Conservation (phyloP, 2,329 filamentous ascomycete species). For the Ophiostoma fasciatum region DNA sequence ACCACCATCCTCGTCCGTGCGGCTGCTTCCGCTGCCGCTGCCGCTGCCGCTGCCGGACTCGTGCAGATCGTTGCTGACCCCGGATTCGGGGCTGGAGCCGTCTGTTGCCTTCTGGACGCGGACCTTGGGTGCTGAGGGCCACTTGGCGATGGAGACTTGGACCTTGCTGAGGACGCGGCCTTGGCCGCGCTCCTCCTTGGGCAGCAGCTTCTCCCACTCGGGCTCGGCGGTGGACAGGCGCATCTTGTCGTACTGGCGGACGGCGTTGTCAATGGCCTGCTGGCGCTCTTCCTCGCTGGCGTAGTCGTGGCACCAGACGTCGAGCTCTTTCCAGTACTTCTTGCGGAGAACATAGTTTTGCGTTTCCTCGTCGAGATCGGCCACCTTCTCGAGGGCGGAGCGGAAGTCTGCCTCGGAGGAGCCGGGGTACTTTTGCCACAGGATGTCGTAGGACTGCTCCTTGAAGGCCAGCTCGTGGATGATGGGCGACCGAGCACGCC, state of each 20-base stretch:
- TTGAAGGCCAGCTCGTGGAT: slow-evolving; percentile 46
- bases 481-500: slow-evolving; percentile 30
- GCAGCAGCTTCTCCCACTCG: slow-evolving; percentile 47
- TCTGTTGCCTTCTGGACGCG: slow-evolving; percentile 37
- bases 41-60: slow-evolving; percentile 5
- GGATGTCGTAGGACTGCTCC: slow-evolving; percentile 33
- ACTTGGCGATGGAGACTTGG: slow-evolving; percentile 42
- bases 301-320: slow-evolving; percentile 49
- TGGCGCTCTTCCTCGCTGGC: slow-evolving; percentile 38
- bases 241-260: slow-evolving; percentile 44
- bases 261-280: slow-evolving; percentile 44
- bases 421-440: slow-evolving; percentile 35
- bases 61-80: slow-evolving; percentile 26
- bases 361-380: slow-evolving; percentile 30
- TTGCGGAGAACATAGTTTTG: slow-evolving; percentile 42
- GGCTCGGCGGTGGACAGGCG: slow-evolving; percentile 39
- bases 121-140: slow-evolving; percentile 30
- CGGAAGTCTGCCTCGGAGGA: slow-evolving; percentile 36
- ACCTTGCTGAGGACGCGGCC: slow-evolving; percentile 48
- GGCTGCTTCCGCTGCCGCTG: slow-evolving; percentile 6
- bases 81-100: slow-evolving; percentile 22
- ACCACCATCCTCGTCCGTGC: slow-evolving; percentile 16
- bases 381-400: slow-evolving; percentile 41
- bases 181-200: slow-evolving; percentile 40
- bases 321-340: slow-evolving; percentile 46